Base-by-base conservation (phyloP, 768 basidiomycete genomes). In the Lyophyllum decastes region DNA sequence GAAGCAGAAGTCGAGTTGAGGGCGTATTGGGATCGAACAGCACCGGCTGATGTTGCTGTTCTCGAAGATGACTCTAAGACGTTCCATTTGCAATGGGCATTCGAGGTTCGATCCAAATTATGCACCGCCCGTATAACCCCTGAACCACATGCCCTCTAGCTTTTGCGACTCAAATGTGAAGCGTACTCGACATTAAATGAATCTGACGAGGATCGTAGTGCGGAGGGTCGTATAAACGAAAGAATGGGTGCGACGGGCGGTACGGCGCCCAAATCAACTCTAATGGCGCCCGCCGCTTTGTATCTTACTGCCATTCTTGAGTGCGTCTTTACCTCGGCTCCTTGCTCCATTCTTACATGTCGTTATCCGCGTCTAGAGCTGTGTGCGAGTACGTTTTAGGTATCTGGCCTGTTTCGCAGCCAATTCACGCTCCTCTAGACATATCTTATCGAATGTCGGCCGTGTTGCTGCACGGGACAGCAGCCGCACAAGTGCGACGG, bases 281-380 rank as follows among this genome's bases (percentile, higher is more conserved):
- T 90, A 9, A 71, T 95, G 24, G 86, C 89, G 9, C 93, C 93
- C 4, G 92, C 94, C 30, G 88, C 92, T 19, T 69, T 97, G 44
- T 97, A 95, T 78, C 80, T 95, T 50, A 95, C 95, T 2, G 94
- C 94, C 8, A 92, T 96, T 61, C 78, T 97, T 27, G 95, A 97
- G 94, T 95, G 72, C 77, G 94, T 83, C 57, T 54, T 52, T 64
- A 44, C 55, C 34, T 27, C 11, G 17, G 9, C 14, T 58, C 53
- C 54, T 63, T 54, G 60, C 61, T 59, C 60, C 59, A 30, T 64
- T 65, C 68, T 74, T 53, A 74, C 63, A 59, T 61, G 55, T 61
- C 52, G 54, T 60, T 64, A 27, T 27, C 25, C 11, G 10, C 19
- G 8, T 14, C 16, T 69, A 94, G 92, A 75, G 85, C 90, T 56